Evolutionary conservation across 306 rosid species (phyloP), one percentile per base, ranked within the genome.

Genomic region (Vicia sativa): DNA sequence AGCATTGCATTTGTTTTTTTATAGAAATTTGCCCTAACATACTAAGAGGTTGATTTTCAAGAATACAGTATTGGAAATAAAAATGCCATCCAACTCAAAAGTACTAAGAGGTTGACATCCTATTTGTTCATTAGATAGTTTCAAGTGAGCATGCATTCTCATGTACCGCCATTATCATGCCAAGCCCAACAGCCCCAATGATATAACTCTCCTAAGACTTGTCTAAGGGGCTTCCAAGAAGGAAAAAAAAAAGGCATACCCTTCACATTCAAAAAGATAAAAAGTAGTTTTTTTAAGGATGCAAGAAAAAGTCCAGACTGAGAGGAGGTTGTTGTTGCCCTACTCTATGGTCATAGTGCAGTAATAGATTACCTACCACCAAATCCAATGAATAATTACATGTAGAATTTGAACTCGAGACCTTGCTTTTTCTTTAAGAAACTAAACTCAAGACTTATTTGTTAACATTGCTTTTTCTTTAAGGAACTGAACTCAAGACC

Each of bases 1-100:
- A 42, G 37, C 50, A 58, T 45, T 14, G 44, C 65, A 65, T 62
- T 5, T 26, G 50, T 28, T 37, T n/a, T 48, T 48, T 65, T 18
- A 46, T 48, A 58, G 63, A 77, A 64, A 53, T 45, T 26, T 18
- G 7, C 25, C 48, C 38, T 25, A 25, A 6, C 42, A 48, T 25
- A 46, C 67, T 56, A 64, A 52, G 62, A 70, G 48, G 55, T 7
- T 37, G 60, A 45, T 11, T 63, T 25, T 37, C 14, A 39, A 39
- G 48, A 50, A 68, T 49, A 75, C 18, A 23, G 23, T 23, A 25
- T 35, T 25, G 45, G 61, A 67, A 67, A 14, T 34, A 3, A 66
- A 50, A 64, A 58, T 2, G 62, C 26, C 18, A 12, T 3, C 31
- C 53, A 55, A 53, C 67, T 43, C 19, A 2, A 35, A 46, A 3